A percentile compares a stretch with the other conserved stretches of the same genome.
phyloP scores from a whole-genome alignment of 2,329 filamentous ascomycete species.

The Trichophyton rubrum region DNA sequence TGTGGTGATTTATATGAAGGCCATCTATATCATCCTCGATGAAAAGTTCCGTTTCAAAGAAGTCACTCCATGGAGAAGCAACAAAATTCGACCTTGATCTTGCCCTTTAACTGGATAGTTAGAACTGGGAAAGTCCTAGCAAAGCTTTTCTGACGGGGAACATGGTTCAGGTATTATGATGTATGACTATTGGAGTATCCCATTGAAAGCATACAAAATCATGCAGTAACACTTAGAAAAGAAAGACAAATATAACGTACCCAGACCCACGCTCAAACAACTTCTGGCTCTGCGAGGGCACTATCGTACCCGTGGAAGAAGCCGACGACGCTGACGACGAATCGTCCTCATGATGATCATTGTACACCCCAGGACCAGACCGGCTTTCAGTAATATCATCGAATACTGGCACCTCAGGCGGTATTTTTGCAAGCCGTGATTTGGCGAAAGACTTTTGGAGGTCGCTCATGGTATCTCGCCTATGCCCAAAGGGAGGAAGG shows the following conservation, averaged over 20 bases:
- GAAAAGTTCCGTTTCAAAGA: conserved; percentile 78
- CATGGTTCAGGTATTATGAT: neutral
- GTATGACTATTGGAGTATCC: neutral
- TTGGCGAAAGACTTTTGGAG: conserved; percentile 69
- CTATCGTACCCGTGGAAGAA: conserved; percentile 84
- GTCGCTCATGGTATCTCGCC: conserved; percentile 52
- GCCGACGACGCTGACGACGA: conserved; percentile 68
- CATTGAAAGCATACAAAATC: neutral
- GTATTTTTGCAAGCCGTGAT: conserved; percentile 53
- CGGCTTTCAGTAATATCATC: conserved; percentile 30
- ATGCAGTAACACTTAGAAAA: neutral
- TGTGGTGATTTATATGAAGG: conserved; percentile 56
- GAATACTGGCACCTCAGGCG: conserved; percentile 41
- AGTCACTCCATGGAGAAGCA: conserved; percentile 72
- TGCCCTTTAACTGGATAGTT: neutral
- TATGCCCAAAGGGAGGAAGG: neutral
- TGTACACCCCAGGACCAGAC: conserved; percentile 11
- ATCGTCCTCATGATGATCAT: conserved; percentile 44
- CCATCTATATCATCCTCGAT: conserved; percentile 36
- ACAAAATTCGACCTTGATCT: conserved; percentile 25
- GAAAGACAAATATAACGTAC: conserved; percentile 34
- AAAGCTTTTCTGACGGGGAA: neutral
- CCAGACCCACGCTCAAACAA: conserved; percentile 59
- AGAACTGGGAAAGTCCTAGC: neutral
- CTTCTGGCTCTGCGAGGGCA: conserved; percentile 61